Conservation (phyloP, 169 alveolate species). For the Perkinsus chesapeaki region DNA sequence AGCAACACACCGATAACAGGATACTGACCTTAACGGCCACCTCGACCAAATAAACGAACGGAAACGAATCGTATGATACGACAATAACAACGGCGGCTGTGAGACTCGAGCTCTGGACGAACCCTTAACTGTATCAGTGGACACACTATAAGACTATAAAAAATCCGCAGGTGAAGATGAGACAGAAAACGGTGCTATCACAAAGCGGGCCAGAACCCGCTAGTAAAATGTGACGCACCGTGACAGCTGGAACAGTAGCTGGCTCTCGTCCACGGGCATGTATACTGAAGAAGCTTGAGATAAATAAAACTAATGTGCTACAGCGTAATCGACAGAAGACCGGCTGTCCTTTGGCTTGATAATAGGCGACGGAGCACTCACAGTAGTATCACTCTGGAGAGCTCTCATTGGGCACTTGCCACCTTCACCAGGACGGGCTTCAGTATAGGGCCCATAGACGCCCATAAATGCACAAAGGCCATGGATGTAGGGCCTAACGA, state of each 20-base stretch:
- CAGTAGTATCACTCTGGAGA: neutral
- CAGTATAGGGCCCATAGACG: neutral
- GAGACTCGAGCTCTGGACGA: neutral
- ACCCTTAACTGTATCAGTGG: neutral
- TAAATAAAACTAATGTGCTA: neutral
- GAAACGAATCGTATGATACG: neutral
- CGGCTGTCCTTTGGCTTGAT: neutral
- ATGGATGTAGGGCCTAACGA: neutral
- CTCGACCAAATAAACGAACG: neutral
- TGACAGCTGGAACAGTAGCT: neutral
- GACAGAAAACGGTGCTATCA: neutral
- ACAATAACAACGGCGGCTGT: neutral
- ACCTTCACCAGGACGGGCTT: neutral
- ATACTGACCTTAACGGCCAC: neutral
- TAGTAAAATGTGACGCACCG: neutral
- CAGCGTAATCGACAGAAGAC: neutral
- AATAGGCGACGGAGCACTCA: neutral
- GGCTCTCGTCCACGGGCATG: neutral
- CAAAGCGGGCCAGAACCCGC: neutral
- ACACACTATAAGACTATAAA: neutral
- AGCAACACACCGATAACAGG: neutral
- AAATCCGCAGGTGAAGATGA: neutral
- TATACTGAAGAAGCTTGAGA: neutral
- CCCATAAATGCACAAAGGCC: neutral
- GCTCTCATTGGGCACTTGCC: neutral